Conservation (phyloP, 352 stramenopile genomes). For the Globisporangium okanoganense region DNA sequence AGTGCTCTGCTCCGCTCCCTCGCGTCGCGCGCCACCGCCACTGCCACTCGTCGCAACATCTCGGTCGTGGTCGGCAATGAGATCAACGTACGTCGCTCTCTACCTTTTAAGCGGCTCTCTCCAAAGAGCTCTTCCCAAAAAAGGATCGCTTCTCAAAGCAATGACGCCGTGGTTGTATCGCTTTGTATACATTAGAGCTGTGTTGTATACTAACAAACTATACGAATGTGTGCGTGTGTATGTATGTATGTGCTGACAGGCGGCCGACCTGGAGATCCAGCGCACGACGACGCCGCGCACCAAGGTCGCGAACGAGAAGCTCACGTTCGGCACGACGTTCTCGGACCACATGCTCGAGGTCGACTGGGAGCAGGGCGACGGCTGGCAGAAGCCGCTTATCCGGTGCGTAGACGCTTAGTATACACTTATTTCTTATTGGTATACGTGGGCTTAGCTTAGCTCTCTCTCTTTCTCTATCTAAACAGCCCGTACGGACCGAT, state of each 20-base stretch:
- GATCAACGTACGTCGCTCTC: constrained; percentile 18
- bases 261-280: constrained; percentile 13
- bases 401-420: constrained; percentile 18
- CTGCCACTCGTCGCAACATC: constrained; percentile 9
- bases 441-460: neutral
- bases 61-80: constrained; percentile 29
- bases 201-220: no score
- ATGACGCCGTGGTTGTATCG: no score
- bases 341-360: constrained; percentile 97
- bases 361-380: constrained; percentile 81
- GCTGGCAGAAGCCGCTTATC: constrained; percentile 90
- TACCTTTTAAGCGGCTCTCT: neutral
- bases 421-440: neutral
- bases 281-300: constrained; percentile 13
- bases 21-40: neutral
- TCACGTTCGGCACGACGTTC: constrained; percentile 94
- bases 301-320: constrained; percentile 82
- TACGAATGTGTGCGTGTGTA: neutral
- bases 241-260: neutral
- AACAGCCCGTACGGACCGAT: constrained; percentile 89
- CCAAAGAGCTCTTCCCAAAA: neutral
- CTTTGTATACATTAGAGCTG: no score
- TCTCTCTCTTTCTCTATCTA: neutral
- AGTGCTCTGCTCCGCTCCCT: constrained; percentile 9
- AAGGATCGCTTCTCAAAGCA: neutral